Evolutionary conservation across 208 protist genomes (phyloP), one percentile per base, ranked within the genome.

Genomic region (Giardia duodenalis): DNA sequence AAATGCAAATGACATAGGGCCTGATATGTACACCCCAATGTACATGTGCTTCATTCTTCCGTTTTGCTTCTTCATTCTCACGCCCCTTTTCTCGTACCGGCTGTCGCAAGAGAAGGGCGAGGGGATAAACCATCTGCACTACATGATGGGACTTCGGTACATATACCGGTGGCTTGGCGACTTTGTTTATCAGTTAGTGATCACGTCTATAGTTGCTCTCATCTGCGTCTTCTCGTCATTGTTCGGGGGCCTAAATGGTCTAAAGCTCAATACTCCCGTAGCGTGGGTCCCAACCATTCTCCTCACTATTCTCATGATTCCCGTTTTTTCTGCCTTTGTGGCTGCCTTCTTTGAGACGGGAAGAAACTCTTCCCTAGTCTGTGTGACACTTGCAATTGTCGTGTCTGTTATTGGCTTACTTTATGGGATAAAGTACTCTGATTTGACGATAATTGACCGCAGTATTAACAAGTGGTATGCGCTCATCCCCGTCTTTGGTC

Each of bases 131-230:
- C 4, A 2, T 2, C 44, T 91, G 2, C 44, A 91, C 39, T 45
- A 46, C 2, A 91, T 91, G 88, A 91, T 91, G 88, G 88, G 88
- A 1, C 44, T 67, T 1, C 1, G 88, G 19, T 91, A 91, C n/a
- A 47, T 42, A 43, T 45, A n/a, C 45, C 0, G 46, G 4, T 91
- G 10, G n/a, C 47, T 47, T 91, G 88, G 44, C 4, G 88, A 91
- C 44, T 47, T 67, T 30, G 47, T n/a, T 48, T 91, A 47, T 48
- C 0, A 3, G 2, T 47, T 91, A 0, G 4, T 91, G 2, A n/a
- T 91, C 4, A 19, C 86, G 44, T 45, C 44, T 45, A 19, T n/a
- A 19, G 4, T 89, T 19, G 86, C 4, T 19, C 4, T 45, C 4
- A n/a, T 89, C 42, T 45, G 4, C 42, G 42, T 44, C 4, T 4